Evolutionary conservation across 1,284 basidiomycete species (phyloP), one percentile per base, ranked within the genome.

Genomic region (Trichosporon asahii): DNA sequence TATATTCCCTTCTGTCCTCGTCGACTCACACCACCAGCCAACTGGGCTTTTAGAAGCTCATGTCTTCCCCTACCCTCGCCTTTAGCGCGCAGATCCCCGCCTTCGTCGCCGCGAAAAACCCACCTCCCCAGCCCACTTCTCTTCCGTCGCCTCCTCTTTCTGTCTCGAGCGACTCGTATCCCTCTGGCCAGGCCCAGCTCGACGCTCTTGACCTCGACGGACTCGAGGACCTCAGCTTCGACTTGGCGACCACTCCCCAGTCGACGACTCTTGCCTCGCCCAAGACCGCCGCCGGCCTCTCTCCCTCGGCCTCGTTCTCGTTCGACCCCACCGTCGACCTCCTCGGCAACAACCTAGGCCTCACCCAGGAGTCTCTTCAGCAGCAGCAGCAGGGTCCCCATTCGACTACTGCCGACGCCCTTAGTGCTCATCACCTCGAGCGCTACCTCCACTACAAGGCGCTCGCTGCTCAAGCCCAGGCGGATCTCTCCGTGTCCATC

Each of bases 381-480:
- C 27, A 61, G 27, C 57, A 61, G 29, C 18, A 31, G 27, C 49
- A 53, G 11, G 49, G 49, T 23, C 55, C 35, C 33, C 7, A 37
- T 6, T 33, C 63, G 15, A 40, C 44, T 15, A 66, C 77, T 11
- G 80, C 74, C 44, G 77, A 80, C 67, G 78, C 80, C 3, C 73
- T 81, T 21, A 77, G 76, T 67, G 75, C 75, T 37, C 79, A 81
- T 68, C 80, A 82, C 72, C 74, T 80, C 37, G 77, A 80, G 69
- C 75, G 81, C 65, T 81, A 78, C 72, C 72, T 80, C 8, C 77
- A 81, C 72, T 82, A 82, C 78, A 79, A 78, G 70, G 75, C 76
- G 6, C 79, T 80, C 40, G 80, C 80, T 33, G 76, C 76, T 15
- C 75, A 79, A 67, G 79, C 77, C 18, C 77, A 79, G 74, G 76